A percentile compares a stretch with the other conserved stretches of the same genome.
Conservation (phyloP, 2,329 filamentous ascomycete genomes). For the Rugonectria rugulosa region DNA sequence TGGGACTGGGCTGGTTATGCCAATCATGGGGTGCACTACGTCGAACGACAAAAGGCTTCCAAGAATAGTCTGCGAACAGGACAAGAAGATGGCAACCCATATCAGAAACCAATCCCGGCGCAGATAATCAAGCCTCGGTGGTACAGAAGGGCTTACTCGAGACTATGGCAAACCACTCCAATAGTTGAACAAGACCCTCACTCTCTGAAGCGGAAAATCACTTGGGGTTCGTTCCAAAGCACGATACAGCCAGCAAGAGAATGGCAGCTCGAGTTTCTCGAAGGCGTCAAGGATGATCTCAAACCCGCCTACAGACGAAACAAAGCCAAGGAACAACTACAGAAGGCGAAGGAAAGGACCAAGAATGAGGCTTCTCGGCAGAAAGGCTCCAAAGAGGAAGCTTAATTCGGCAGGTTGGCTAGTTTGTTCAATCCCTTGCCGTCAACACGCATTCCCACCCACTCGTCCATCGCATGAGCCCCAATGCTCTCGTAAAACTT, state of each 20-base stretch:
- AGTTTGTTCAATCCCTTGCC: slow-evolving; percentile 69
- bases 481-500: slow-evolving; percentile 82
- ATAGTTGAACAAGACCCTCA: slow-evolving; percentile 48
- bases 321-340: background rate
- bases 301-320: too few relatives aligned
- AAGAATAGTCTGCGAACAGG: slow-evolving; percentile 45
- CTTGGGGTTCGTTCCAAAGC: slow-evolving; percentile 53
- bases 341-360: background rate
- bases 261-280: slow-evolving; percentile 55
- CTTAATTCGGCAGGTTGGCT: slow-evolving; percentile 52
- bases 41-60: slow-evolving; percentile 49
- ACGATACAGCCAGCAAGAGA: slow-evolving; percentile 39
- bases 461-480: slow-evolving; percentile 71
- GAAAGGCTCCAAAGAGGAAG: background rate
- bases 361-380: background rate
- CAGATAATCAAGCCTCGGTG: slow-evolving; percentile 48
- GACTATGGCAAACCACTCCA: slow-evolving; percentile 55
- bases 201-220: slow-evolving; percentile 45
- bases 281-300: slow-evolving; percentile 46
- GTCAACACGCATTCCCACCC: slow-evolving; percentile 79
- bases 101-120: slow-evolving; percentile 44
- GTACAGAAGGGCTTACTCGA: slow-evolving; percentile 57
- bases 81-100: slow-evolving; percentile 46
- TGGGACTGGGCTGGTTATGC: slow-evolving; percentile 57
- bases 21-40: slow-evolving; percentile 45